These are phyloP conservation scores for Mariannaea elegans DNA, from an alignment of 2,329 filamentous ascomycete species.

Conservation along the genomic window DNA sequence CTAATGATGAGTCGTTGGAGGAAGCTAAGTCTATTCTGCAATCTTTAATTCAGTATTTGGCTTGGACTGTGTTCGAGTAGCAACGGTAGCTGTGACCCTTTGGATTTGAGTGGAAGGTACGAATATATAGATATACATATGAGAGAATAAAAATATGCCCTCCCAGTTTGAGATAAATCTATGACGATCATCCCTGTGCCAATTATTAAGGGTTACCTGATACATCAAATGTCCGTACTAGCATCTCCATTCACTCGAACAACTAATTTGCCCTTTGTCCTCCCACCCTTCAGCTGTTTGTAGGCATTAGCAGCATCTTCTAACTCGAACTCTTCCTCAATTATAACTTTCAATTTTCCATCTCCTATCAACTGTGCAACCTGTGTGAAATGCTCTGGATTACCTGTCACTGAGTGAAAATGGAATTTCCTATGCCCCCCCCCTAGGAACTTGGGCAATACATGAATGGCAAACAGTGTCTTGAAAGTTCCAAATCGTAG, in stretches of 20 bases:
- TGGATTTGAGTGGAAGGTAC: too few relatives aligned
- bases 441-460: slow-evolving; percentile 26
- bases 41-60: background rate
- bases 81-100: too few relatives aligned
- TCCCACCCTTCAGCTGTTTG: slow-evolving; percentile 13
- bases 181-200: too few relatives aligned
- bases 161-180: too few relatives aligned
- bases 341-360: slow-evolving; percentile 5
- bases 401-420: slow-evolving; percentile 25
- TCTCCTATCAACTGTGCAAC: slow-evolving; percentile 18
- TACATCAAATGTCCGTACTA: slow-evolving; percentile 41
- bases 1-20: background rate
- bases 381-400: slow-evolving; percentile 21
- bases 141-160: too few relatives aligned
- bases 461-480: slow-evolving; percentile 13
- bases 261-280: slow-evolving; percentile 22
- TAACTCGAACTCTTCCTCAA: slow-evolving; percentile 26
- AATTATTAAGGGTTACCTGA: too few relatives aligned
- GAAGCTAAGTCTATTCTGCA: background rate
- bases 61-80: slow-evolving; percentile 2
- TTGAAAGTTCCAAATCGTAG: slow-evolving; percentile 10
- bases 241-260: background rate
- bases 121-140: too few relatives aligned
- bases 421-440: slow-evolving; percentile 26
- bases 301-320: slow-evolving; percentile 19